Evolutionary conservation across 345 rosid genomes (phyloP), one percentile per base, ranked within the genome.

Genomic region (Tarenaya hassleriana): DNA sequence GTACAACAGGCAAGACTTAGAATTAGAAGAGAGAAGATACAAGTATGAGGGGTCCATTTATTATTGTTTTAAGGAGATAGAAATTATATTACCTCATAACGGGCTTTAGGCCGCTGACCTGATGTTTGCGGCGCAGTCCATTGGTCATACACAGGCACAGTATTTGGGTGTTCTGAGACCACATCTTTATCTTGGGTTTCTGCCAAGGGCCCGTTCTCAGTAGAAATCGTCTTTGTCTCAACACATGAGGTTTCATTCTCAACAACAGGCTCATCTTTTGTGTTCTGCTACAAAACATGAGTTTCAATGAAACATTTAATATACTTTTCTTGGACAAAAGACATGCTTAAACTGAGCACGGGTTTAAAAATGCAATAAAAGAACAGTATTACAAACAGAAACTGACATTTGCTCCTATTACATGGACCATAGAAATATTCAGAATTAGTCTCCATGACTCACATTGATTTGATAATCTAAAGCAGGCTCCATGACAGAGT

Each of bases 121-220:
- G 83, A 78, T 72, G 72, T 71, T 56, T 79, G 78, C 61, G 96
- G 96, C 39, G 73, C 64, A 69, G 67, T 75, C 99, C 99, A 94
- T 68, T 88, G 89, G 77, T 82, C 96, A 72, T 86, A 94, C 45
- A 86, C 82, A 69, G 69, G 75, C 76, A 86, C 67, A 41, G 80
- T 62, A 82, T 81, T 78, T 49, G 77, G 71, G 63, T 80, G 81
- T 83, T 83, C 99, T 4, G 78, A 83, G 60, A 88, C 86, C n/a
- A 80, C 83, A 68, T 88, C 99, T 72, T 94, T 88, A 60, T 94
- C 97, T 64, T 86, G 92, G 53, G 86, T 75, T 60, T 82, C 90
- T 55, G 76, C 46, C 47, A 68, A 42, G 57, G 60, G 74, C 50
- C 82, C 92, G 70, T 78, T 86, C 73, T 80, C 96, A 57, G 65